Conservation (phyloP, 106 monocot genomes). For the Dendrobium catenatum region DNA sequence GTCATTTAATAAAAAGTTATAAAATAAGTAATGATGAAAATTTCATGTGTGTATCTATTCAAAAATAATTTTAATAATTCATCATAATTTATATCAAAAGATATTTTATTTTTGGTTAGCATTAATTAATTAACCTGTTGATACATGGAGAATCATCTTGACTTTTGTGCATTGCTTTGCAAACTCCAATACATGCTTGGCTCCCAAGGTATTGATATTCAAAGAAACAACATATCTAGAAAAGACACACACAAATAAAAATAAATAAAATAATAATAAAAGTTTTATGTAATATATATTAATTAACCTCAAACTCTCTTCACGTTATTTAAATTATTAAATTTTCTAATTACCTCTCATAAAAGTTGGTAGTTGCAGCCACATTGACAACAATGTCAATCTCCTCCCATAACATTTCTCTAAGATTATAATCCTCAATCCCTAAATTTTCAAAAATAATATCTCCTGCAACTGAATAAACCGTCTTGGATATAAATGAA, state of each 20-base stretch:
- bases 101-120: not conserved
- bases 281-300: no score
- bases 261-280: not conserved
- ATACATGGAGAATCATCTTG: constrained; percentile 46
- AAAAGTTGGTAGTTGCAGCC: constrained; percentile 75
- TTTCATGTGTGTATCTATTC: no score
- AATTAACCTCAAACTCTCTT: not conserved
- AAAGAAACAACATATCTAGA: constrained; percentile 40
- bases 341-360: constrained; percentile 42
- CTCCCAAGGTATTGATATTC: constrained; percentile 33
- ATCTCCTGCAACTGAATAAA: constrained; percentile 47
- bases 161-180: constrained; percentile 29
- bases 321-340: not conserved
- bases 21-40: no score
- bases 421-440: constrained; percentile 25
- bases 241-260: not conserved
- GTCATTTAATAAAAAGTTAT: no score
- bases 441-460: constrained; percentile 44
- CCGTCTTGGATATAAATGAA: constrained; percentile 40
- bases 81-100: no score
- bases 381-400: constrained; percentile 53
- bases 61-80: no score
- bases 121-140: constrained; percentile 17
- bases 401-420: constrained; percentile 26
- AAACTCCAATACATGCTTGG: constrained; percentile 35